Evolutionary conservation across 805 yeast genomes (phyloP), one percentile per base, ranked within the genome.

Genomic region (Starmerella cellae): DNA sequence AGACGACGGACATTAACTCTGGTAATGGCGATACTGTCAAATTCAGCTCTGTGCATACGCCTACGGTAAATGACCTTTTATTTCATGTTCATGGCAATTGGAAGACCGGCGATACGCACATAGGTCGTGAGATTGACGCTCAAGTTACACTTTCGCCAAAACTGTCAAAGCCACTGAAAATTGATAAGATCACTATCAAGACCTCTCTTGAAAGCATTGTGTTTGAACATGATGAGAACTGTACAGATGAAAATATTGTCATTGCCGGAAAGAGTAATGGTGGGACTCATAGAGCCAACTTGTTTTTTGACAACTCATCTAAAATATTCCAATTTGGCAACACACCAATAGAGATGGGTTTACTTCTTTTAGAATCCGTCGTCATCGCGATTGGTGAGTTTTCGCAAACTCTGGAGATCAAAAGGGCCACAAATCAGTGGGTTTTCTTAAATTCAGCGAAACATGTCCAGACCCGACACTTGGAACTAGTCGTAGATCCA

Each of bases 301-400:
- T 11, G 17, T n/a, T 9, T 17, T 6, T n/a, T 11, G 11, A 11
- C 32, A 13, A 14, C 6, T 17, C 8, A 6, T 17, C 32, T 6
- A 9, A 29, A n/a, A 54, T 55, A 1, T 58, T 61, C 43, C 56
- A 61, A 45, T 34, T 58, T 23, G 37, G 42, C 3, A 40, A 51
- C 9, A 36, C 49, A 6, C 55, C 60, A 1, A 41, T 48, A 13
- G 52, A 49, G 19, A 51, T 54, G 1, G 62, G 61, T 16, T 55
- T 55, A 18, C 40, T 54, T 9, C 41, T 43, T 34, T 37, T 55
- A 17, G 39, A 43, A 23, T 46, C 44, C 16, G 46, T 51, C 9
- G 47, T 42, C 26, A 22, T 48, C 19, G 35, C 29, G 33, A 45
- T 36, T 16, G 42, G 39, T 14, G 27, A 35, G 4, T 43, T 46